These are phyloP conservation scores for Vigna hirtella DNA, from an alignment of 306 rosid genomes.

Conservation along the genomic window DNA sequence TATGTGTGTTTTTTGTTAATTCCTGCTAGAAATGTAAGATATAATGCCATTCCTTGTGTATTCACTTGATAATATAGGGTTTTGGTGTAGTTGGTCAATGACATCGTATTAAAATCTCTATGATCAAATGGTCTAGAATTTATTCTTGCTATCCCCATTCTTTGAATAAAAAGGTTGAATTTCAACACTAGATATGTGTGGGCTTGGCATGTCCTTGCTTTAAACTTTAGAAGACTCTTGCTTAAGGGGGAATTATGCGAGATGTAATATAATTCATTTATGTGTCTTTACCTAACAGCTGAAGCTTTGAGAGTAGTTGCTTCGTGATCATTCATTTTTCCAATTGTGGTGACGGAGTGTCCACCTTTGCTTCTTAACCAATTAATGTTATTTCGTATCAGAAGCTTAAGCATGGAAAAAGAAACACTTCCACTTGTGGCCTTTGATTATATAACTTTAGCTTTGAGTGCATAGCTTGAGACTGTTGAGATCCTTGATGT, in stretches of 20 bases:
- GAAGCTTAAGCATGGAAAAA: neutral
- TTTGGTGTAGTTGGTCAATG: slow-evolving; percentile 1
- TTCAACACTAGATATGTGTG: neutral
- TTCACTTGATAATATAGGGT: neutral
- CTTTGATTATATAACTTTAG: slow-evolving; percentile 20
- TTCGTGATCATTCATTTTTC: slow-evolving; percentile 5
- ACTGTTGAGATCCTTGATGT: neutral
- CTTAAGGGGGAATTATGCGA: neutral
- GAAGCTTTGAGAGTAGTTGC: neutral
- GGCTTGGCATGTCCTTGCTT: neutral
- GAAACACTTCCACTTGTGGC: neutral
- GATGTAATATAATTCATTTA: slow-evolving; percentile 14
- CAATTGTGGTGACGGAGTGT: slow-evolving; percentile 12
- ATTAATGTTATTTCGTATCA: neutral
- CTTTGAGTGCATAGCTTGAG: slow-evolving; percentile 15
- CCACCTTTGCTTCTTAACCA: slow-evolving; percentile 27
- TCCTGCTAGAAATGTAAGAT: slow-evolving; percentile 3
- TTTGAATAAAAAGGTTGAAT: neutral
- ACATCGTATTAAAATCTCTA: neutral
- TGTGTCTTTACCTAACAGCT: neutral
- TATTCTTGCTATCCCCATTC: neutral
- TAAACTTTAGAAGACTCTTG: neutral
- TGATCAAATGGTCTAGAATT: neutral
- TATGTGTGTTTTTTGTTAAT: slow-evolving; percentile 22
- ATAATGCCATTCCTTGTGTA: slow-evolving; percentile 2